Conservation (phyloP, 345 rosid species). For the Lumnitzera racemosa region DNA sequence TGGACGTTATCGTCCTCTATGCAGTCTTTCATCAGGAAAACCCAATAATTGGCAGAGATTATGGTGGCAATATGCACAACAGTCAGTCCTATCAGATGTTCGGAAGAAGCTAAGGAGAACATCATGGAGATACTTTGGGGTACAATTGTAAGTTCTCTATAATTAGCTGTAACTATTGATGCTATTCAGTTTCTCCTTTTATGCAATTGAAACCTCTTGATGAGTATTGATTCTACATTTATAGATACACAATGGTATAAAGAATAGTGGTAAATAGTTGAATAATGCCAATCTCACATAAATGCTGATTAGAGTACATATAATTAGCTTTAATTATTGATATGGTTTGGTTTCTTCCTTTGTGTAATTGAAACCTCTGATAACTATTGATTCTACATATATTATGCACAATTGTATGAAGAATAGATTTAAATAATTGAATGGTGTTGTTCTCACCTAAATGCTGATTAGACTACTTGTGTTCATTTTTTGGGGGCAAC, state of each 20-base stretch:
- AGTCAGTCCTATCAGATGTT: constrained; percentile 67
- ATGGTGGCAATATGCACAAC: constrained; percentile 92
- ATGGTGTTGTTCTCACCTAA: no score
- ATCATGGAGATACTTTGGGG: constrained; percentile 82
- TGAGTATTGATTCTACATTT: neutral
- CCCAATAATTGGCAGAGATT: constrained; percentile 64
- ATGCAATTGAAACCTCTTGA: neutral
- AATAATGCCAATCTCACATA: no score
- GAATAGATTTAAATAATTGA: no score
- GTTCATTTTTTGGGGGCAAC: no score
- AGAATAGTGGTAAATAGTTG: no score
- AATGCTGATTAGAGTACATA: no score
- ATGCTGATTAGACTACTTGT: no score
- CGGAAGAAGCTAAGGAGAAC: constrained; percentile 62
- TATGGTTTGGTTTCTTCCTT: no score
- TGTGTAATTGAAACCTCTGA: neutral
- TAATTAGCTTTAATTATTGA: neutral
- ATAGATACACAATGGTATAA: no score
- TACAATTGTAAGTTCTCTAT: constrained; percentile 52
- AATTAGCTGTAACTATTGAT: neutral
- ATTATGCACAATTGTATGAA: no score
- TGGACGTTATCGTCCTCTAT: constrained; percentile 84
- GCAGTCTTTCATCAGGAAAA: constrained; percentile 44
- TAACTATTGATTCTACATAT: neutral
- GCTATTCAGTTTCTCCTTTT: no score